Conservation (phyloP, 2,329 filamentous ascomycete species). For the Fusarium nanum region DNA sequence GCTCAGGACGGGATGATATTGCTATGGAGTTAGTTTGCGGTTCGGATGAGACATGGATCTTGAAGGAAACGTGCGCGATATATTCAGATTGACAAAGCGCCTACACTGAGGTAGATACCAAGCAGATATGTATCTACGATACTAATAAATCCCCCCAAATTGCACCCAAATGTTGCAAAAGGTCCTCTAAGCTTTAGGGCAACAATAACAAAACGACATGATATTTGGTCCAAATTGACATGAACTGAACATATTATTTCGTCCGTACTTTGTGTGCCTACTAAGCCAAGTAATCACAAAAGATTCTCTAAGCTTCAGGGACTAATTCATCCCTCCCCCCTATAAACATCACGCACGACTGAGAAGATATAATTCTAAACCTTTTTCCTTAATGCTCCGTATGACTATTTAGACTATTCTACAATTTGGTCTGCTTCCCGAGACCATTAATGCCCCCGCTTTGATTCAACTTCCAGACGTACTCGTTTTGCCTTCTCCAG, state of each 20-base stretch:
- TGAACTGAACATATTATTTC: background rate
- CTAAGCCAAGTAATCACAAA: background rate
- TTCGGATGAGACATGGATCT: background rate
- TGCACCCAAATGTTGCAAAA: background rate
- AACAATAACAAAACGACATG: background rate
- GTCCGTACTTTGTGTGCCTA: background rate
- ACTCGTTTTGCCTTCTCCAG: slow-evolving; percentile 14
- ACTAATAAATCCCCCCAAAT: slow-evolving; percentile 3
- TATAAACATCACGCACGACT: background rate
- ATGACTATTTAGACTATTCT: slow-evolving; percentile 45
- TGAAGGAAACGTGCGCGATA: background rate
- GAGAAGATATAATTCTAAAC: background rate
- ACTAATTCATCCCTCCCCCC: too few relatives aligned
- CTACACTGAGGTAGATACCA: background rate
- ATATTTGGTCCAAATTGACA: background rate
- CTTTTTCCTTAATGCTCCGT: slow-evolving; percentile 14
- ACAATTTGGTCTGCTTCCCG: slow-evolving; percentile 35
- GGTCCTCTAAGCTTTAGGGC: background rate
- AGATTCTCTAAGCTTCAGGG: background rate
- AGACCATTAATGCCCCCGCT: slow-evolving; percentile 18
- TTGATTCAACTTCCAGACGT: slow-evolving; percentile 11
- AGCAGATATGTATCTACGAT: background rate
- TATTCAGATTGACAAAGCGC: slow-evolving; percentile 10
- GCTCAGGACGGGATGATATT: background rate
- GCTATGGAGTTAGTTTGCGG: background rate